Evolutionary conservation across 805 yeast species (phyloP), one percentile per base, ranked within the genome.

Genomic region (Dipodascus geniculatus): DNA sequence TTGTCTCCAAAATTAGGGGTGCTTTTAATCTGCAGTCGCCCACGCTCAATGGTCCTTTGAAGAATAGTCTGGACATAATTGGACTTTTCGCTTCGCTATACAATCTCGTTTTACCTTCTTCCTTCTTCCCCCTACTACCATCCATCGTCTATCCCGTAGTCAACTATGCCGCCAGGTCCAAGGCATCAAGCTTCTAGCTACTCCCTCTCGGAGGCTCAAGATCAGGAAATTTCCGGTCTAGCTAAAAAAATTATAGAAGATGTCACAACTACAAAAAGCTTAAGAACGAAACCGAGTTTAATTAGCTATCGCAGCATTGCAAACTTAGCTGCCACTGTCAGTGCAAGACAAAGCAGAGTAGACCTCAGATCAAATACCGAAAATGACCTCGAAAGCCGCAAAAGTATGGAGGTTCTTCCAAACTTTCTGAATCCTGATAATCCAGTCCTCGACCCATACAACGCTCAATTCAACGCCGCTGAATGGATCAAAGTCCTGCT

Each of bases 1-100:
- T 23, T 53, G 38, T 11, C 51, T 52, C 42, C 59, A 35, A 22
- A 53, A 52, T 23, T 31, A 23, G 22, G 33, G 33, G 33, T 28
- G 11, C 33, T 28, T 28, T 28, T 6, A 6, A 11, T 28, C 6
- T 28, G 33, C 33, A 28, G 33, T 28, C 33, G 6, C 33, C 33
- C 33, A 28, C 33, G 11, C 33, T 28, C 11, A 6, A 28, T 11
- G 9, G 33, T 11, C 33, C 11, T 28, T 28, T 6, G 33, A 28
- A 28, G 33, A 28, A 6, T 28, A 28, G 33, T 11, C 33, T 28
- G 6, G 33, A 28, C 33, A 28, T 28, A 28, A 28, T 28, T 6
- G 33, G 33, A 11, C 6, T 28, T 28, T 6, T 6, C 33, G 9
- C 11, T 6, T 6, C 33, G 6, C 33, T 6, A 28, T 6, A 11